These are phyloP conservation scores for Salinomyces thailandicus DNA, from an alignment of 2,329 filamentous ascomycete species.

Conservation along the genomic window DNA sequence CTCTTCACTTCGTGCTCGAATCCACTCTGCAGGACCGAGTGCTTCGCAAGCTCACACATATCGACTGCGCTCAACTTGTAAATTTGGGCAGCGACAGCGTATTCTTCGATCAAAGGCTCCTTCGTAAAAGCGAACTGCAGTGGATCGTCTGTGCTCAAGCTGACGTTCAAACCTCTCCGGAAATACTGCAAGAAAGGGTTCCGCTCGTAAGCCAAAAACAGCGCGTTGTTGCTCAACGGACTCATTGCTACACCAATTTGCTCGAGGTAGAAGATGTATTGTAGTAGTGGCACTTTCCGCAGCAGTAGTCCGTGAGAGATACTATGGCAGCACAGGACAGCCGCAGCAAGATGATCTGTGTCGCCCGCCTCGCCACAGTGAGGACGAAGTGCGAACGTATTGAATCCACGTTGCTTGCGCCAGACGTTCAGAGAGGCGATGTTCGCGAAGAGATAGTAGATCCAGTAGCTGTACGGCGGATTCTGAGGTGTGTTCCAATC, in stretches of 20 bases:
- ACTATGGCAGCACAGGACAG: slow-evolving; percentile 85
- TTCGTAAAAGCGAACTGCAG: slow-evolving; percentile 98
- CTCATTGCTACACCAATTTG: slow-evolving; percentile 99
- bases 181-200: slow-evolving; percentile 97
- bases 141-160: slow-evolving; percentile 90
- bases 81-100: slow-evolving; percentile 94
- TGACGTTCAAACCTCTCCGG: slow-evolving; percentile 87
- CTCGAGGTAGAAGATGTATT: slow-evolving; percentile 96
- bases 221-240: slow-evolving; percentile 92
- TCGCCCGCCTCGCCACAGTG: slow-evolving; percentile 97
- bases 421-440: slow-evolving; percentile 85
- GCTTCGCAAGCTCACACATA: slow-evolving; percentile 96
- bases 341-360: slow-evolving; percentile 87
- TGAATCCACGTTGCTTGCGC: slow-evolving; percentile 86
- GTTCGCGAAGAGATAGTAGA: slow-evolving; percentile 94
- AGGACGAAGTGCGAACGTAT: slow-evolving; percentile 83
- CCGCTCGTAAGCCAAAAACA: slow-evolving; percentile 92
- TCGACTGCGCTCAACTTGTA: slow-evolving; percentile 95
- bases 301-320: slow-evolving; percentile 91
- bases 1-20: slow-evolving; percentile 85
- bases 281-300: slow-evolving; percentile 84
- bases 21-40: slow-evolving; percentile 88
- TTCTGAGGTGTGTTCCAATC: slow-evolving; percentile 90
- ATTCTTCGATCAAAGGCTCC: slow-evolving; percentile 94
- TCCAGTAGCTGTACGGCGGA: slow-evolving; percentile 97